Conservation (phyloP, 495 filamentous ascomycete genomes). For the Echria macrotheca region DNA sequence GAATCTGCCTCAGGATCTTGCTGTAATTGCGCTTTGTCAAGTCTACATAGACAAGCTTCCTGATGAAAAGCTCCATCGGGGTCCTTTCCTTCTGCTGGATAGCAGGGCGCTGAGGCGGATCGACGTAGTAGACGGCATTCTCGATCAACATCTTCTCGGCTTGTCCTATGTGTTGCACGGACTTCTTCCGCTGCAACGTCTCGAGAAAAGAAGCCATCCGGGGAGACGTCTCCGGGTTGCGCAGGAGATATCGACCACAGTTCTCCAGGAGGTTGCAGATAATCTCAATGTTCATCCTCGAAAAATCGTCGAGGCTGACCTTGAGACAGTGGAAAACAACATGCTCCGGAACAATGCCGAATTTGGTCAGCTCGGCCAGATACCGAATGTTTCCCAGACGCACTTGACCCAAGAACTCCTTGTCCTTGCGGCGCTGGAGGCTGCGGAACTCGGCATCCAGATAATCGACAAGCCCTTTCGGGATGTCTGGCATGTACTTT, state of each 20-base stretch:
- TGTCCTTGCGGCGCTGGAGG: conserved; percentile 94
- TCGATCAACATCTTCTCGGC: conserved; percentile 98
- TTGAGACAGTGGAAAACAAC: conserved; percentile 99
- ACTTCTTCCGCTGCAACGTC: conserved; percentile 92
- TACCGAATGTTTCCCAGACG: conserved; percentile 94
- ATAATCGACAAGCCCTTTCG: conserved; percentile 86
- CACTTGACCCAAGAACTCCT: conserved; percentile 93
- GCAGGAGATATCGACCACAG: conserved; percentile 88
- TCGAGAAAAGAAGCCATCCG: conserved; percentile 92
- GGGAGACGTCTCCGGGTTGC: conserved; percentile 88
- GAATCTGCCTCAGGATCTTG: conserved; percentile 85
- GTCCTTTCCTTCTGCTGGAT: conserved; percentile 96
- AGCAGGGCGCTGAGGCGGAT: conserved; percentile 86
- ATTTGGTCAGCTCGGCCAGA: conserved; percentile 94
- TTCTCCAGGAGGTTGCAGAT: conserved; percentile 97
- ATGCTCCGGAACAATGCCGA: conserved; percentile 95
- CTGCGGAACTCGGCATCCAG: conserved; percentile 97
- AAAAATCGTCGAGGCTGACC: conserved; percentile 95
- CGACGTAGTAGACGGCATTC: conserved; percentile 97
- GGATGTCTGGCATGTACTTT: conserved; percentile 87
- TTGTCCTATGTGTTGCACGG: conserved; percentile 87
- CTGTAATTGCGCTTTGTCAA: conserved; percentile 92
- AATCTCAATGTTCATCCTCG: conserved; percentile 97
- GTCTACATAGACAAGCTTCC: conserved; percentile 85
- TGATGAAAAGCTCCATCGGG: conserved; percentile 85